Percentiles rank a stretch among this genome's conserved stretches.
Evolutionary conservation across 352 stramenopile species (phyloP).

Genomic region (Phytophthora fragariaefolia): DNA sequence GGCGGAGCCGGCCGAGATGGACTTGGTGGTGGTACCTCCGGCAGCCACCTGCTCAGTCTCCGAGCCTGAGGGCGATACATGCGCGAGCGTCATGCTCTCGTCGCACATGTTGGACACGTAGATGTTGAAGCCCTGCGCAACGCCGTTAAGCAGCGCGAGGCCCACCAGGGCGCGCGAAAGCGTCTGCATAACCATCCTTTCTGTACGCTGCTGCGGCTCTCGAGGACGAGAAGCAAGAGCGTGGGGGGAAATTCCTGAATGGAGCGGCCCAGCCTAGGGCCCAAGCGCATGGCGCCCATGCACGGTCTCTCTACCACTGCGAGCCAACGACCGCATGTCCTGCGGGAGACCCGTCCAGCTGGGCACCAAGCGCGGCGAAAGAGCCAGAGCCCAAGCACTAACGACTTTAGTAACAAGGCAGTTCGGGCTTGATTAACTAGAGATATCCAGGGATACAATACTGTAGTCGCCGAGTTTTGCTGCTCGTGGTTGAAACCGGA

Average conservation of each 20-base stretch:
- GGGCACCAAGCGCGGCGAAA: constrained; percentile 12
- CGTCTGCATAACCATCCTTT: constrained; percentile 44
- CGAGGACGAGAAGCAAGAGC: constrained; percentile 33
- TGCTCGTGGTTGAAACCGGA: constrained; percentile 18
- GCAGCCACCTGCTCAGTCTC: constrained; percentile 36
- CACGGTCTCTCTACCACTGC: constrained; percentile 33
- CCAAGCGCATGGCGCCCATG: neutral
- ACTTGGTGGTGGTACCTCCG: constrained; percentile 41
- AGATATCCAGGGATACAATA: too few relatives aligned
- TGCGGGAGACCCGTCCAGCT: constrained; percentile 27
- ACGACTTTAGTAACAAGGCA: neutral
- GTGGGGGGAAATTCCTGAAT: constrained; percentile 46
- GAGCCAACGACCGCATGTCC: constrained; percentile 26
- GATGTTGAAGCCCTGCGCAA: constrained; percentile 49
- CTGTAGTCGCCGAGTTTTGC: constrained; percentile 20
- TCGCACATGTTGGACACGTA: constrained; percentile 68
- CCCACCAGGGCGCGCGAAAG: constrained; percentile 37
- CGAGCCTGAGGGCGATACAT: constrained; percentile 38
- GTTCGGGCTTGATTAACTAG: constrained; percentile 21
- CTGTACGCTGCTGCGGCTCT: constrained; percentile 32
- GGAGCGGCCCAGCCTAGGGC: constrained; percentile 9
- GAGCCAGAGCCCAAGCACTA: constrained; percentile 24
- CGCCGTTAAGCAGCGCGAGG: constrained; percentile 38
- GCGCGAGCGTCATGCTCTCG: constrained; percentile 51
- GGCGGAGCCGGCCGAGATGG: constrained; percentile 38